Evolutionary conservation across 176 grass and related monocot genomes (phyloP).

Genomic region (Thinopyrum elongatum): DNA sequence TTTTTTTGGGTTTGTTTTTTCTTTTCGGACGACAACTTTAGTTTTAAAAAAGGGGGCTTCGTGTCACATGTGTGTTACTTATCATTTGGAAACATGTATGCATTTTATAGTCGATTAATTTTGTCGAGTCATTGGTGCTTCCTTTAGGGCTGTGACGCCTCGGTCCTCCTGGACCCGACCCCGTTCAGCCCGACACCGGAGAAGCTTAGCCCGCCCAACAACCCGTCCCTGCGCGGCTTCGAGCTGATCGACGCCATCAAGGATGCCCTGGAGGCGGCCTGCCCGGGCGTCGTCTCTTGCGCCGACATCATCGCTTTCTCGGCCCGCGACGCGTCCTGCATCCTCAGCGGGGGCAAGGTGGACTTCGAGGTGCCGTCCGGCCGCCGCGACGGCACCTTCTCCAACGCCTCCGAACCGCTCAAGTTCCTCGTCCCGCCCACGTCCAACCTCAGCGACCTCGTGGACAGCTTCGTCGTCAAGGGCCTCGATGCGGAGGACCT

Average conservation of each 20-base stretch:
- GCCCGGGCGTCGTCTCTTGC: slow-evolving; percentile 38
- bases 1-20: too few relatives aligned
- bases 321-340: too few relatives aligned
- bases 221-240: background rate
- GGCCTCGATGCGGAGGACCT: slow-evolving; percentile 26
- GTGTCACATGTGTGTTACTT: too few relatives aligned
- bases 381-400: slow-evolving; percentile 29
- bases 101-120: too few relatives aligned
- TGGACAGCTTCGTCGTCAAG: slow-evolving; percentile 6
- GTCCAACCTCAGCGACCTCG: background rate
- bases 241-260: background rate
- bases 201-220: too few relatives aligned
- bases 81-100: too few relatives aligned
- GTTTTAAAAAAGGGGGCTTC: too few relatives aligned
- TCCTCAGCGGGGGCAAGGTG: slow-evolving; percentile 3
- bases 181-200: background rate
- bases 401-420: slow-evolving; percentile 22
- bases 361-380: slow-evolving; percentile 14
- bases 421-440: slow-evolving; percentile 14
- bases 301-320: slow-evolving; percentile 40
- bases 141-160: background rate
- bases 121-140: background rate
- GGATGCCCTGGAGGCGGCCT: slow-evolving; percentile 26
- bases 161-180: background rate
- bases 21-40: too few relatives aligned